Evolutionary conservation across 1,139 yeast species (phyloP).

Genomic region (Hansenula lynferdii): DNA sequence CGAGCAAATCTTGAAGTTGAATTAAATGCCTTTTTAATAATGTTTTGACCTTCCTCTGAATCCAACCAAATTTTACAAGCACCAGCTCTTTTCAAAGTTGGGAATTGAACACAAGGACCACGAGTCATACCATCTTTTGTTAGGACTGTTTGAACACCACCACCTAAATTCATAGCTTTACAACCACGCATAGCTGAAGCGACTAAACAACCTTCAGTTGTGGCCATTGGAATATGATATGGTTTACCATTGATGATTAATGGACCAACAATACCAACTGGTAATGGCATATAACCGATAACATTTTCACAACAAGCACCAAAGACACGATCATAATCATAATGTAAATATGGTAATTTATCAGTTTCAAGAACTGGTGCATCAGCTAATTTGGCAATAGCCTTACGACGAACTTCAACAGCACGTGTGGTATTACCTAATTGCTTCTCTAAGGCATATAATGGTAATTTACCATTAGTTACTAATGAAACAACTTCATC

Average conservation of each 20-base stretch:
- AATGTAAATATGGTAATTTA: constrained; percentile 72
- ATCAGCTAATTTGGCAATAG: constrained; percentile 76
- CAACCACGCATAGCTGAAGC: constrained; percentile 99
- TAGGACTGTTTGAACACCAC: constrained; percentile 89
- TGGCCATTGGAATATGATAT: constrained; percentile 95
- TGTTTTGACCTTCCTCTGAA: constrained; percentile 85
- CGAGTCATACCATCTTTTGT: constrained; percentile 99
- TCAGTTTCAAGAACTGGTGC: constrained; percentile 75
- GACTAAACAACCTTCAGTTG: constrained; percentile 97
- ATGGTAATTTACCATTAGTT: constrained; percentile 73
- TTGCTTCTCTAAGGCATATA: constrained; percentile 92
- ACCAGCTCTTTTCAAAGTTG: constrained; percentile 80
- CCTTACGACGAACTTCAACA: constrained; percentile 86
- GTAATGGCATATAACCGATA: constrained; percentile 92
- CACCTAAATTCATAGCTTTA: constrained; percentile 96
- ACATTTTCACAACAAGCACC: constrained; percentile 99
- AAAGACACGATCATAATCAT: constrained; percentile 92
- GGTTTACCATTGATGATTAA: constrained; percentile 82
- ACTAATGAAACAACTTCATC: constrained; percentile 73
- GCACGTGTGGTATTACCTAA: constrained; percentile 87
- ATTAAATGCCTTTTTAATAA: constrained; percentile 85
- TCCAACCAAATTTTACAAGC: constrained; percentile 95
- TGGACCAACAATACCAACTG: constrained; percentile 98
- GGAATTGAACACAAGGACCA: constrained; percentile 95
- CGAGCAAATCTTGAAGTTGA: constrained; percentile 97